Conservation (phyloP, 371 early-diverging fungal genomes). For the Batrachochytrium dendrobatidis region DNA sequence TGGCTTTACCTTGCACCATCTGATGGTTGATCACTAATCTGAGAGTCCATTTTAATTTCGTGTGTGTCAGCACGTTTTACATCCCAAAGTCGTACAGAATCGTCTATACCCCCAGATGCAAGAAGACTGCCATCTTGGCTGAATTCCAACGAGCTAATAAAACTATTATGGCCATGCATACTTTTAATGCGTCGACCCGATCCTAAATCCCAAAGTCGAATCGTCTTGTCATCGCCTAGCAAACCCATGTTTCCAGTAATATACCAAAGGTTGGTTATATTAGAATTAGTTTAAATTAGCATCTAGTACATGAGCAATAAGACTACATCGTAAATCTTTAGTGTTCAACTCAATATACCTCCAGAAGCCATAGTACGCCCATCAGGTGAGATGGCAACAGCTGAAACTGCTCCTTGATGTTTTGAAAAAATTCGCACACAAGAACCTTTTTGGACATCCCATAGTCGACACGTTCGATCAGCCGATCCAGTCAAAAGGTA, state of each 20-base stretch:
- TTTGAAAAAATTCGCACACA: constrained; percentile 93
- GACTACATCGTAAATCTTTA: constrained; percentile 8
- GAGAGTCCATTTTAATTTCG: constrained; percentile 15
- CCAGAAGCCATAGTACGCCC: constrained; percentile 92
- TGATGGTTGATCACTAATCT: constrained; percentile 9
- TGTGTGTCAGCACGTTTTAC: constrained; percentile 53
- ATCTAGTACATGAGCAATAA: too few species aligned
- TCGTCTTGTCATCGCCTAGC: constrained; percentile 71
- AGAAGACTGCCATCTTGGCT: constrained; percentile 77
- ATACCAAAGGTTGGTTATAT: neutral
- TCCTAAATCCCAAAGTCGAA: constrained; percentile 97
- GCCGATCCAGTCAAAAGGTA: constrained; percentile 94
- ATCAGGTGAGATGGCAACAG: constrained; percentile 88
- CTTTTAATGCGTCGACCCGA: constrained; percentile 72
- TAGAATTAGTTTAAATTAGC: neutral
- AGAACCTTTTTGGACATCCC: constrained; percentile 90
- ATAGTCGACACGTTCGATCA: constrained; percentile 92
- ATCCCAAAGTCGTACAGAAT: constrained; percentile 94
- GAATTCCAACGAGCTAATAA: constrained; percentile 86
- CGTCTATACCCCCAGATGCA: constrained; percentile 86
- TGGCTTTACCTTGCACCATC: neutral
- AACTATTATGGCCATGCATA: constrained; percentile 78
- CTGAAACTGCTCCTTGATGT: constrained; percentile 79
- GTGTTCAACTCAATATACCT: constrained; percentile 30
- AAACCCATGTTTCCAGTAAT: too few species aligned